Evolutionary conservation across 164 flowering plant species (phyloP), one percentile per base, ranked within the genome.

Genomic region (Chimonanthus salicifolius): DNA sequence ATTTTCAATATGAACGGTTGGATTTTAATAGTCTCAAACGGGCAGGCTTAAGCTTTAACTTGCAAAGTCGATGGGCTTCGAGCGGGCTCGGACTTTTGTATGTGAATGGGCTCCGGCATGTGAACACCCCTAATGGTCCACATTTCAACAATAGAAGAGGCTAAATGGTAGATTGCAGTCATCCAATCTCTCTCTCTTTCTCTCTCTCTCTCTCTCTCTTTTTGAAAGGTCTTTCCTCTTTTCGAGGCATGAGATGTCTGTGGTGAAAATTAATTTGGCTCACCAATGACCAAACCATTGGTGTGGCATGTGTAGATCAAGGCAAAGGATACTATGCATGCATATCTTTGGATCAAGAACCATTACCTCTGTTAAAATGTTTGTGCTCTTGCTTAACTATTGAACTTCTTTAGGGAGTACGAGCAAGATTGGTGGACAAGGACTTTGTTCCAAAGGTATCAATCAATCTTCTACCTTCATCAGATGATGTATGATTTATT

Each of bases 391-490:
- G 16, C 6, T 58, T 73, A 8, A 62, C 72, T 47, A 63, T 9
- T 68, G 49, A 47, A 48, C 66, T 68, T 69, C 16, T 64, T 15
- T 47, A 94, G 98, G 98, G 98, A 69, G 86, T 92, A 58, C 91
- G 98, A 7, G 96, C 97, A 48, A 85, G 90, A 62, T 76, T 92
- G 62, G 86, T 94, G 71, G 97, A 92, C 71, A 92, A 89, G 72
- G 98, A 94, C 81, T 92, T 85, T 72, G 87, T 90, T 72, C 97
- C 96, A 47, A 94, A 90, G 94, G 98, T 94, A 86, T 6, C 49
- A n/a, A 9, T 11, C 13, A n/a, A 9, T 11, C 13, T 15, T 6
- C 20, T 18, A 71, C 46, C 21, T 21, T 50, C 66, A 3, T 62
- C n/a, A 11, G 11, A 18, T 8, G 44, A 44, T 62, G 18, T 20